Conservation (phyloP, 139 green algal species). For the Chloropicon primus region DNA sequence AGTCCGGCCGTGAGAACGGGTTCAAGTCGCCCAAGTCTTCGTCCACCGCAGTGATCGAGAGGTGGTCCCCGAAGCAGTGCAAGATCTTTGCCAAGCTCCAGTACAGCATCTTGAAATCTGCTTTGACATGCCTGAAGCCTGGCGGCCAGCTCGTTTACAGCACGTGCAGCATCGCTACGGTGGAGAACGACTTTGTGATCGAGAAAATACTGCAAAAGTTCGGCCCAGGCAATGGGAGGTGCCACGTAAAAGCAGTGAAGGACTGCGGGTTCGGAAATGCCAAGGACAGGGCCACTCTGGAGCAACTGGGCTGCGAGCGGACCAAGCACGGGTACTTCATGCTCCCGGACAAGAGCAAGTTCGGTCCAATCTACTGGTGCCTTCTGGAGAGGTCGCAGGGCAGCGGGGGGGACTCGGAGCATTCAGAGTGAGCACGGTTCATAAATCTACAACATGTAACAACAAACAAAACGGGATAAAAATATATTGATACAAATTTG, state of each 20-base stretch:
- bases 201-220: slow-evolving; percentile 16
- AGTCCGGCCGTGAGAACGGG: background rate
- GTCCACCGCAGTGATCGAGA: background rate
- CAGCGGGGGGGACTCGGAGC: too few relatives aligned
- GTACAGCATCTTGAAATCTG: slow-evolving; percentile 47
- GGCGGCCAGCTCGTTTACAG: slow-evolving; percentile 75
- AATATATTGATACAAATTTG: too few relatives aligned
- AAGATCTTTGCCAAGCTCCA: slow-evolving; percentile 54
- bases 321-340: slow-evolving; percentile 29
- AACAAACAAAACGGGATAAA: too few relatives aligned
- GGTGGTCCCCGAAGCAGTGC: slow-evolving; percentile 34
- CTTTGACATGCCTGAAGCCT: slow-evolving; percentile 55
- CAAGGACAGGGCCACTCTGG: background rate
- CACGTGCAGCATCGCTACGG: slow-evolving; percentile 53
- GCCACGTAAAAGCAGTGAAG: background rate
- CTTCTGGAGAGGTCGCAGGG: slow-evolving; percentile 27
- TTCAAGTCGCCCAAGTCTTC: background rate
- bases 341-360: slow-evolving; percentile 27
- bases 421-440: too few relatives aligned
- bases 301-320: slow-evolving; percentile 12
- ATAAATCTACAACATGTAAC: too few relatives aligned
- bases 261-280: background rate
- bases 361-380: slow-evolving; percentile 32
- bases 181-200: slow-evolving; percentile 48
- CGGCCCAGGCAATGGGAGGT: background rate